Conservation (phyloP, 495 filamentous ascomycete species). For the Neurospora pannonica region DNA sequence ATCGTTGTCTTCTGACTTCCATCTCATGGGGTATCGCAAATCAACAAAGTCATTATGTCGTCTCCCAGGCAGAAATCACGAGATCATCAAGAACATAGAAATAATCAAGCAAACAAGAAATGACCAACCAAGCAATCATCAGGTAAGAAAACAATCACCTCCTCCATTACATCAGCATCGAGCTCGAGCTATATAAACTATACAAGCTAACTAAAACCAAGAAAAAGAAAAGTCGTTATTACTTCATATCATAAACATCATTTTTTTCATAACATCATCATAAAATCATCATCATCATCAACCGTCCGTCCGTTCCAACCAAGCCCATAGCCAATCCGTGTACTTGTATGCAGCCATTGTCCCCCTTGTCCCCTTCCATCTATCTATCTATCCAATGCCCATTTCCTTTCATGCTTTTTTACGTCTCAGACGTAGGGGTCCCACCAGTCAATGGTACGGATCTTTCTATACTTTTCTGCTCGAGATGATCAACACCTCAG, state of each 20-base stretch:
- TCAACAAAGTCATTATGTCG: no score
- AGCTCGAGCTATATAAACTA: not conserved
- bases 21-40: no score
- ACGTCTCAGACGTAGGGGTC: not conserved
- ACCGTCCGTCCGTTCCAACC: not conserved
- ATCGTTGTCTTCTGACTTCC: not conserved
- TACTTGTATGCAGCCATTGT: not conserved
- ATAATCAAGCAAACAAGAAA: not conserved
- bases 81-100: not conserved
- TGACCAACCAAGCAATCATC: not conserved
- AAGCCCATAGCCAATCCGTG: not conserved
- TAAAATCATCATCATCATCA: not conserved
- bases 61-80: not conserved
- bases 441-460: not conserved
- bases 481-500: not conserved
- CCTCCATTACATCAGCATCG: not conserved
- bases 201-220: not conserved
- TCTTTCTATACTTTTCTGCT: not conserved
- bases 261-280: not conserved
- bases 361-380: not conserved
- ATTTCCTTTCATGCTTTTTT: not conserved
- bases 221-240: not conserved
- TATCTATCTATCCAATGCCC: not conserved
- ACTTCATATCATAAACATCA: not conserved
- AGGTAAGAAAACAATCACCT: not conserved